Conservation (phyloP, 306 rosid species). For the Dryas alaskensis region DNA sequence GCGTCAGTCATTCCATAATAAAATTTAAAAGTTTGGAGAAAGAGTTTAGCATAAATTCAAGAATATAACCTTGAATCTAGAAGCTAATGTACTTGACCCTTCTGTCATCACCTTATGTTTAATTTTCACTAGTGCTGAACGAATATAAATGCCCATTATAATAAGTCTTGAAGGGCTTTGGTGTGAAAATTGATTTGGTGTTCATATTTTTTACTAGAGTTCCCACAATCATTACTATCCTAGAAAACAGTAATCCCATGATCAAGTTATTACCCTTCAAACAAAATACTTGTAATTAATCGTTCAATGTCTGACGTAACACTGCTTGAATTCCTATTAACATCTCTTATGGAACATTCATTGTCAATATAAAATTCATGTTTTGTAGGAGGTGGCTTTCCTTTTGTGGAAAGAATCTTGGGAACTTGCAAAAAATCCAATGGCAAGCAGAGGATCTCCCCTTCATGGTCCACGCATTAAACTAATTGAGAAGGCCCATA, state of each 20-base stretch:
- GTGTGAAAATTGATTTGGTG: background rate
- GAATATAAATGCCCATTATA: background rate
- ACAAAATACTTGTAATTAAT: background rate
- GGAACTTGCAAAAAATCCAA: slow-evolving; percentile 81
- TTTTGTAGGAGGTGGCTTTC: slow-evolving; percentile 82
- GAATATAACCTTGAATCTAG: background rate
- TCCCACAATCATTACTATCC: background rate
- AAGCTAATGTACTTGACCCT: background rate
- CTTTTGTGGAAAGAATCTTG: slow-evolving; percentile 98
- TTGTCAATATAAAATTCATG: background rate
- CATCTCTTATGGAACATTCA: slow-evolving; percentile 10
- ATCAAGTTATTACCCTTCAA: background rate
- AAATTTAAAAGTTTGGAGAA: background rate
- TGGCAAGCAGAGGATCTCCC: slow-evolving; percentile 96
- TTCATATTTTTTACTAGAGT: background rate
- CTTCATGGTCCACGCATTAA: slow-evolving; percentile 94
- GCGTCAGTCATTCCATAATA: background rate
- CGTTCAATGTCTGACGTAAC: slow-evolving; percentile 10
- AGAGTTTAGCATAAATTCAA: background rate
- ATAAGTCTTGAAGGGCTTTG: background rate
- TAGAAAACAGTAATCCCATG: background rate
- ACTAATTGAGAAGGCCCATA: slow-evolving; percentile 71
- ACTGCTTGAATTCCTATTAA: background rate
- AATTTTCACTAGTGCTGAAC: background rate
- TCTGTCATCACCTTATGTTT: background rate